A percentile compares a stretch with the other conserved stretches of the same genome.
Conservation (phyloP, 345 rosid species). For the Linum lewisii region DNA sequence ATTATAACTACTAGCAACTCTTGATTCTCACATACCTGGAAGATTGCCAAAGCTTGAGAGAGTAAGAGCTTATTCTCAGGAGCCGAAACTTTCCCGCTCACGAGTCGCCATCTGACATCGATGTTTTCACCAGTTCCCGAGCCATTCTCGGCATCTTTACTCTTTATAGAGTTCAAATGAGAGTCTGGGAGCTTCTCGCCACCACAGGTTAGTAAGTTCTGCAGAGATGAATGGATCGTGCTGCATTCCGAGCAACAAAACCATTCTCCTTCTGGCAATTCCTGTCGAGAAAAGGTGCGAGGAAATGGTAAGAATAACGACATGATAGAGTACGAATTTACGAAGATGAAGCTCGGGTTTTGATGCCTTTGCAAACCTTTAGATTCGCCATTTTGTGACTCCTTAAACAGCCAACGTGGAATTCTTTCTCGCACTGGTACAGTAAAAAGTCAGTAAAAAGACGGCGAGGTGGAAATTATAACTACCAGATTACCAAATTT, state of each 20-base stretch:
- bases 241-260: constrained; percentile 59
- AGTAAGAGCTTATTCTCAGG: constrained; percentile 47
- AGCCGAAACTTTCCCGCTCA: constrained; percentile 45
- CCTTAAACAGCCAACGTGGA: constrained; percentile 86
- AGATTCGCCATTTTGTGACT: constrained; percentile 70
- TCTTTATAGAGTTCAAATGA: constrained; percentile 37
- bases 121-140: constrained; percentile 23
- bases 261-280: constrained; percentile 83
- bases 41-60: constrained; percentile 56
- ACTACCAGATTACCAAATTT: no score
- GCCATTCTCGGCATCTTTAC: constrained; percentile 31
- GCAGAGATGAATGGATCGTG: constrained; percentile 43
- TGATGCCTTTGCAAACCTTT: constrained; percentile 39
- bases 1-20: no score
- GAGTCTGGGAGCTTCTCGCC: constrained; percentile 63
- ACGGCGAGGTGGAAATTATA: no score
- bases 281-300: constrained; percentile 38
- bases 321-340: constrained; percentile 8
- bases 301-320: constrained; percentile 10
- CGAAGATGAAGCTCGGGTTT: background rate
- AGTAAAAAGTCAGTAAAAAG: background rate
- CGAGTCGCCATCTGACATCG: constrained; percentile 85
- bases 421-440: constrained; percentile 78
- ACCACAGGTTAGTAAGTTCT: constrained; percentile 44
- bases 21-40: constrained; percentile 47